These are phyloP conservation scores for Nyssa sinensis DNA, from an alignment of 148 eudicot genomes.

Conservation along the genomic window DNA sequence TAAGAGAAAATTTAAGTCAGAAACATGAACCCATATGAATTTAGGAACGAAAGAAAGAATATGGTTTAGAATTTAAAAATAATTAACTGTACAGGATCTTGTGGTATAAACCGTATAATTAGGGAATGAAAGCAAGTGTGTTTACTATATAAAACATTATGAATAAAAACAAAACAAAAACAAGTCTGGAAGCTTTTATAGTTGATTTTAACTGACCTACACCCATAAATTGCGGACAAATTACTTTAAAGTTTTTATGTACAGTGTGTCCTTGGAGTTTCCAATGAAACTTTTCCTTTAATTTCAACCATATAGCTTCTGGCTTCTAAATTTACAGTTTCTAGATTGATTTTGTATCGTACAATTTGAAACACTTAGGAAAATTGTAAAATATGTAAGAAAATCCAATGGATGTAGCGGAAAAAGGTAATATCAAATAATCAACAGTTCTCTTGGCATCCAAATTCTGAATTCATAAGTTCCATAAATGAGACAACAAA, in stretches of 20 bases:
- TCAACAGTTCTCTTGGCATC: no score
- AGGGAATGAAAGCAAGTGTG: not conserved
- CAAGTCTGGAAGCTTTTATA: not conserved
- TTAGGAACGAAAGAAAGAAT: not conserved
- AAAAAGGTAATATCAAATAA: not conserved
- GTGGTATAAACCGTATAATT: no score
- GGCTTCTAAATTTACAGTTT: not conserved
- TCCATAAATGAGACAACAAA: not conserved
- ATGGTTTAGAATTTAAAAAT: not conserved
- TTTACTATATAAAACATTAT: no score
- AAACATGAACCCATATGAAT: not conserved
- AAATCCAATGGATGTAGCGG: not conserved
- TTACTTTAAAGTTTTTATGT: no score
- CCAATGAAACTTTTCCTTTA: not conserved
- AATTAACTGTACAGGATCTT: not conserved
- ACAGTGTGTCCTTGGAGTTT: not conserved
- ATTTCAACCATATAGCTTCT: not conserved
- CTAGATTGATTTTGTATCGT: not conserved
- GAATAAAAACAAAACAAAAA: no score
- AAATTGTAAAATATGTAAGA: not conserved
- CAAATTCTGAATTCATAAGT: no score
- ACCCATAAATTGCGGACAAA: no score
- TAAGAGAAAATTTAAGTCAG: slow-evolving; percentile 5
- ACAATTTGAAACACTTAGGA: no score
- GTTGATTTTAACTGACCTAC: not conserved